Evolutionary conservation across 768 basidiomycete species (phyloP).

Genomic region (Candolleomyces eurysporus): DNA sequence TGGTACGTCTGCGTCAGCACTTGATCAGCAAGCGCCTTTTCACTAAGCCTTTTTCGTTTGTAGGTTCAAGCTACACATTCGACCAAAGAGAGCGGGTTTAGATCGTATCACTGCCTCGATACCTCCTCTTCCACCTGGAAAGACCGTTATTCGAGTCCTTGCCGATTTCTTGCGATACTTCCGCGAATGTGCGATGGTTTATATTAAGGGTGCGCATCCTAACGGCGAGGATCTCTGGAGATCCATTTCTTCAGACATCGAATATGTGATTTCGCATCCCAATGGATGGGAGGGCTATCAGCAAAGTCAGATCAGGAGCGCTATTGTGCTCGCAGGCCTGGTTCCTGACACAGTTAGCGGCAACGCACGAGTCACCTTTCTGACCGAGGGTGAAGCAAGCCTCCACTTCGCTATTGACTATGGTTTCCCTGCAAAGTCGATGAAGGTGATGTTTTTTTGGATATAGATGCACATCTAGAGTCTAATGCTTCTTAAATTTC

Average conservation of each 20-base stretch:
- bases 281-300: constrained; percentile 61
- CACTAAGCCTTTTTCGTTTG: background rate
- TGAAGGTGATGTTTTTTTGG: constrained; percentile 19
- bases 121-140: constrained; percentile 40
- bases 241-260: constrained; percentile 37
- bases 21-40: background rate
- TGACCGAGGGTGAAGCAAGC: constrained; percentile 61
- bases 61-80: constrained; percentile 34
- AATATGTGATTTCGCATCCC: constrained; percentile 55
- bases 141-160: constrained; percentile 39
- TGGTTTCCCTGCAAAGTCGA: constrained; percentile 33
- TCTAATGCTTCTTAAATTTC: background rate
- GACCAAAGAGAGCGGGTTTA: constrained; percentile 13
- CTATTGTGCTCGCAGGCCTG: constrained; percentile 49
- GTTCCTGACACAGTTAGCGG: constrained; percentile 35
- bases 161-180: constrained; percentile 51
- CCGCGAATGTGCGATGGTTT: constrained; percentile 37
- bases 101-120: constrained; percentile 5
- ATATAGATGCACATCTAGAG: background rate
- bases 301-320: constrained; percentile 49
- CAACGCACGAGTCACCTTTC: constrained; percentile 42
- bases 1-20: constrained; percentile 27
- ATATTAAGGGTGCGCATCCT: constrained; percentile 43
- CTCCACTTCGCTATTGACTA: constrained; percentile 51
- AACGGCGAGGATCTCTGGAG: constrained; percentile 42